Evolutionary conservation across 345 rosid genomes (phyloP), one percentile per base, ranked within the genome.

Genomic region (Stellera chamaejasme): DNA sequence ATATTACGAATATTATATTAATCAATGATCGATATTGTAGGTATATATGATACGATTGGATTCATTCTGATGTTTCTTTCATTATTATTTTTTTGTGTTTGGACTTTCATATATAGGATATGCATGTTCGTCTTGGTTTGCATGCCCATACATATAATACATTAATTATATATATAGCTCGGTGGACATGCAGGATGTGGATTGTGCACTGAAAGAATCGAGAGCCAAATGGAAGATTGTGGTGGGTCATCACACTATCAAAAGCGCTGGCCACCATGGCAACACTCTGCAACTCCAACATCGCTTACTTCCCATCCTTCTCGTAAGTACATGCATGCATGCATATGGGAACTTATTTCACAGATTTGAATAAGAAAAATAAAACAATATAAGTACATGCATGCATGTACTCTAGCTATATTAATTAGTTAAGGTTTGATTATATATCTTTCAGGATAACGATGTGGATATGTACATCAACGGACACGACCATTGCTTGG

Each of bases 401-500:
- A 19, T 19, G 23, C 23, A 19, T 19, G 23, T 19, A 19, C 23
- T 19, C 23, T 19, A 19, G n/a, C n/a, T 19, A 19, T 19, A 19
- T 19, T 19, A 1, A 1, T 1, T 19, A 19, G 23, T 19, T 19
- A 19, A 19, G 23, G 23, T 19, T 42, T 12, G 12, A 19, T 3
- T 10, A 26, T 45, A 26, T 27, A 25, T 15, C 6, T 16, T 56
- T n/a, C 65, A 79, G 84, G 81, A 67, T 57, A 48, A 74, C 13
- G 41, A 69, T 48, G 85, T 74, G 13, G 81, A 79, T 52, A 54
- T 77, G 23, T 79, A 74, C 77, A 57, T 74, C 19, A 79, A 79
- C 14, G 85, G 85, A 9, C 81, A 79, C 28, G 84, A 79, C 44
- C 84, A 79, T 36, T 79, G 79, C 67, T 59, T 79, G 26, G 64